phyloP scores from a whole-genome alignment of 495 filamentous ascomycete species.

The Annulohypoxylon maeteangense region DNA sequence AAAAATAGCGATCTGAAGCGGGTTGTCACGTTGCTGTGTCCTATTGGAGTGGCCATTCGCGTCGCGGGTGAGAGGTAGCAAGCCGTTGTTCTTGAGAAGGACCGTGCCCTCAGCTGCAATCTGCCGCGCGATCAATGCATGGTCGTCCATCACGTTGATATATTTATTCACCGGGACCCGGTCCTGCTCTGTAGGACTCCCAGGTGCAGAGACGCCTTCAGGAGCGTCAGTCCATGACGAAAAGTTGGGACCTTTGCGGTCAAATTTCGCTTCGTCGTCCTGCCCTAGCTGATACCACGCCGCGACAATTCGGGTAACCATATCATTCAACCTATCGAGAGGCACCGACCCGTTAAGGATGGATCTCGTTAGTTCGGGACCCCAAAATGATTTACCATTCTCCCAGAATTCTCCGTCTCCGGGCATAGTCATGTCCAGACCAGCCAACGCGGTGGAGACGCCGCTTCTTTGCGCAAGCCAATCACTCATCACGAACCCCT shows the following conservation, averaged over 20 bases:
- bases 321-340: conserved; percentile 86
- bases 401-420: conserved; percentile 85
- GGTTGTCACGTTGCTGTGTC: conserved; percentile 48
- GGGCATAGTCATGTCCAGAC: conserved; percentile 96
- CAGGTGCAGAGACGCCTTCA: conserved; percentile 71
- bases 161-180: conserved; percentile 78
- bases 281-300: conserved; percentile 92
- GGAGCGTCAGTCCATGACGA: conserved; percentile 86
- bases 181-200: conserved; percentile 64
- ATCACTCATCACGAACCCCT: conserved; percentile 92
- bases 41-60: conserved; percentile 55
- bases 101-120: conserved; percentile 88
- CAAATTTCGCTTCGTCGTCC: conserved; percentile 73
- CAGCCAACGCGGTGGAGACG: conserved; percentile 80
- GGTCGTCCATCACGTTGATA: conserved; percentile 76
- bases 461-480: conserved; percentile 92
- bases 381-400: conserved; percentile 84
- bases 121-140: conserved; percentile 73
- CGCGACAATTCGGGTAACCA: conserved; percentile 91
- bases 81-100: conserved; percentile 79
- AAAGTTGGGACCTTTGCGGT: conserved; percentile 84
- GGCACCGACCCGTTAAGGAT: conserved; percentile 87
- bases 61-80: conserved; percentile 70
- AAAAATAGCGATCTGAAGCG: conserved; percentile 76
- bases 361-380: conserved; percentile 76